These are phyloP conservation scores for Malassezia psittaci DNA, from an alignment of 1,284 basidiomycete species.

Conservation along the genomic window DNA sequence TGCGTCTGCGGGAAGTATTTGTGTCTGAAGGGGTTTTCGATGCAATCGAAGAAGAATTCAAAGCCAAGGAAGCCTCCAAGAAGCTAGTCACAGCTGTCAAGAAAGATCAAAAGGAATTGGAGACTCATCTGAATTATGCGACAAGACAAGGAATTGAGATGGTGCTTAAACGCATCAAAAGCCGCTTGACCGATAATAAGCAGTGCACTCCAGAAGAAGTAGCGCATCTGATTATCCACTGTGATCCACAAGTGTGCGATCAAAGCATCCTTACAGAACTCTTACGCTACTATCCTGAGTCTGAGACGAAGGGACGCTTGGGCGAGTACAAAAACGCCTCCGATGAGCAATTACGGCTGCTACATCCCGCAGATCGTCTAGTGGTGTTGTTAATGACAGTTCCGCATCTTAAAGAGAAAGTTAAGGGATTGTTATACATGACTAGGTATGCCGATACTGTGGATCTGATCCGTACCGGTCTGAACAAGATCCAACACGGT, in stretches of 20 bases:
- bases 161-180: conserved; percentile 22
- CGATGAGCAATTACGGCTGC: conserved; percentile 71
- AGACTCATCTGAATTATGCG: conserved; percentile 41
- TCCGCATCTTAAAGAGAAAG: conserved; percentile 75
- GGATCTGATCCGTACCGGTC: conserved; percentile 31
- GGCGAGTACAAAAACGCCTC: conserved; percentile 66
- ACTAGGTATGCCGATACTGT: conserved; percentile 42
- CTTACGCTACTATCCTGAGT: conserved; percentile 44
- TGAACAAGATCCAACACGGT: conserved; percentile 31
- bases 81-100: conserved; percentile 40
- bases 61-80: conserved; percentile 74
- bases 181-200: conserved; percentile 29
- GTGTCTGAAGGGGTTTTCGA: conserved; percentile 64
- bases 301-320: conserved; percentile 45
- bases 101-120: conserved; percentile 48
- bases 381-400: conserved; percentile 97
- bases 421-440: conserved; percentile 82
- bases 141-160: conserved; percentile 37
- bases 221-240: conserved; percentile 45
- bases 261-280: conserved; percentile 45
- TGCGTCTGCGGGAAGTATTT: conserved; percentile 24
- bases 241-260: conserved; percentile 42
- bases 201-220: conserved; percentile 45
- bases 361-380: conserved; percentile 88
- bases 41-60: conserved; percentile 97